Conservation (phyloP, 768 basidiomycete genomes). For the Candolleomyces efflorescens region DNA sequence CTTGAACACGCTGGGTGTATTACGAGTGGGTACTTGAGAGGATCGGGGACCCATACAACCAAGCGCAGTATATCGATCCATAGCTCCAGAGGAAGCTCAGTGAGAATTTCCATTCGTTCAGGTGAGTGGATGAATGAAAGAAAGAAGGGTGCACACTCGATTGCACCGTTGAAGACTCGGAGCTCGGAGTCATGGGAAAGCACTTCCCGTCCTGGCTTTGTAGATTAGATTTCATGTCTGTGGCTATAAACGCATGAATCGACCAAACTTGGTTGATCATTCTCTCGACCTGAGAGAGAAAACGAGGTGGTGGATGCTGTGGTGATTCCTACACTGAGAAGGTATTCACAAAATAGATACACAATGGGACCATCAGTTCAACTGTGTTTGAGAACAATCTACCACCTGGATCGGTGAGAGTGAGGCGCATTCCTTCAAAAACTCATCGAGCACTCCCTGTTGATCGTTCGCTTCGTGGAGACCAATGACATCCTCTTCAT, state of each 20-base stretch:
- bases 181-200: no score
- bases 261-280: no score
- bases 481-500: background rate
- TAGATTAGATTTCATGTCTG: no score
- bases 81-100: background rate
- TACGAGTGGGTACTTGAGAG: background rate
- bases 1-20: background rate
- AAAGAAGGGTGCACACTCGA: no score
- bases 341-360: no score
- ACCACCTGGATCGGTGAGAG: background rate
- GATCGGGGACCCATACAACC: background rate
- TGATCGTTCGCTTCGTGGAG: background rate
- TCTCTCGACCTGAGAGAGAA: no score
- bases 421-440: background rate
- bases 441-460: background rate
- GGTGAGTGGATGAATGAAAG: no score
- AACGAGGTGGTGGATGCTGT: no score
- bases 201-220: no score
- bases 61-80: conserved; percentile 1
- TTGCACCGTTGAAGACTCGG: no score
- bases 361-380: background rate
- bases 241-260: no score
- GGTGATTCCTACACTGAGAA: no score
- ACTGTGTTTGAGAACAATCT: background rate
- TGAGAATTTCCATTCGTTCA: background rate